Evolutionary conservation across 2,329 filamentous ascomycete genomes (phyloP).

Genomic region (Ceratocystis alfenasii): DNA sequence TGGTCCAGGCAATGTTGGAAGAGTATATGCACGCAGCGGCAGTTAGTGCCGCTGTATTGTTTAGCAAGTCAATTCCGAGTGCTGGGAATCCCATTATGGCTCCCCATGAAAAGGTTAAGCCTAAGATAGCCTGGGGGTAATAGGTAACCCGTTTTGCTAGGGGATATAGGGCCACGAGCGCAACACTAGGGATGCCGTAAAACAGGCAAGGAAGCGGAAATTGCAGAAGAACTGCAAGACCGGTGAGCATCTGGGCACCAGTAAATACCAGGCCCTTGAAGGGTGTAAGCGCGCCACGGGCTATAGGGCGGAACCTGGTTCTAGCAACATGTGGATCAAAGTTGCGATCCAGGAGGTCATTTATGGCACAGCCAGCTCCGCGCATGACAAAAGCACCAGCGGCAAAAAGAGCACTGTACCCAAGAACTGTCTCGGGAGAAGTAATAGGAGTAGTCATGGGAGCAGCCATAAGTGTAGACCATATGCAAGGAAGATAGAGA

Average conservation of each 20-base stretch:
- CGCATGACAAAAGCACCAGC: conserved; percentile 73
- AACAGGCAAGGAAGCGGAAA: conserved; percentile 63
- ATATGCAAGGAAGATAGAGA: conserved; percentile 74
- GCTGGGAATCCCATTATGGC: conserved; percentile 81
- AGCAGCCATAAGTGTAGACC: conserved; percentile 70
- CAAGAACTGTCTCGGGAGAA: conserved; percentile 47
- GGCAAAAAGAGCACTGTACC: conserved; percentile 58
- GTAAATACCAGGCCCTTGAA: conserved; percentile 62
- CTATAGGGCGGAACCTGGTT: conserved; percentile 68
- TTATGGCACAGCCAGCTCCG: conserved; percentile 77
- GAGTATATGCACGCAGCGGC: conserved; percentile 60
- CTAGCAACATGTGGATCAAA: conserved; percentile 69
- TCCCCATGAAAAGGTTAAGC: conserved; percentile 79
- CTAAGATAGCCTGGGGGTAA: conserved; percentile 75
- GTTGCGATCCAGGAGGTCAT: conserved; percentile 82
- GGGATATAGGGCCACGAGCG: conserved; percentile 65
- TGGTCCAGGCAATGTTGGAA: conserved; percentile 74
- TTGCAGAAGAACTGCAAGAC: conserved; percentile 61
- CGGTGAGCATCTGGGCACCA: conserved; percentile 59
- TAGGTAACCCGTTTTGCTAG: conserved; percentile 77
- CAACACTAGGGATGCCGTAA: conserved; percentile 63
- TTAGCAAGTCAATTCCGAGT: conserved; percentile 62
- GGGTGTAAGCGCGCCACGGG: conserved; percentile 63
- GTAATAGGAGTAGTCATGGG: conserved; percentile 52
- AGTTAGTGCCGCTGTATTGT: conserved; percentile 48